These are phyloP conservation scores for Fusarium praegraminearum DNA, from an alignment of 2,329 filamentous ascomycete genomes.

Conservation along the genomic window DNA sequence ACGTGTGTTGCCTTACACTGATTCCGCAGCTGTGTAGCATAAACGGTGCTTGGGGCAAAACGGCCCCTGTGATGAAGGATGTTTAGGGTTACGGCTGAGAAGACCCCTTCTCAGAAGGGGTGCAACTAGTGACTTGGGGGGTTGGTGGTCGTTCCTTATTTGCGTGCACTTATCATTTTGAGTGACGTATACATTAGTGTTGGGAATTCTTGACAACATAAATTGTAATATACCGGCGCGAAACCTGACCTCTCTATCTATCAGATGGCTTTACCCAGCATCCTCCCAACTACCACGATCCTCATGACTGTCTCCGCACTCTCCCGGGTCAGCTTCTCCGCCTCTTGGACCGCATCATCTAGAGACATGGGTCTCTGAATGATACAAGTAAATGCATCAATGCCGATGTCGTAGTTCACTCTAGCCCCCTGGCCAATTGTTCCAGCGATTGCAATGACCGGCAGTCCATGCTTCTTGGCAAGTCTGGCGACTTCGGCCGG, in stretches of 20 bases:
- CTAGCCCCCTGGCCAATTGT: slow-evolving; percentile 52
- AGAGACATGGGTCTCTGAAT: slow-evolving; percentile 50
- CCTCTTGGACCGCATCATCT: slow-evolving; percentile 49
- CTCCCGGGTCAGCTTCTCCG: slow-evolving; percentile 50
- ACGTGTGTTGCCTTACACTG: no score
- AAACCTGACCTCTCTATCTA: neutral
- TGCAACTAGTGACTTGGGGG: no score
- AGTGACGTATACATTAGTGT: no score
- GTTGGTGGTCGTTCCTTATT: no score
- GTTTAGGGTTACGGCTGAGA: no score
- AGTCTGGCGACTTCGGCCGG: slow-evolving; percentile 64
- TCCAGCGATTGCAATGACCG: slow-evolving; percentile 57
- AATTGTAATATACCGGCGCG: neutral
- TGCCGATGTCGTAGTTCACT: slow-evolving; percentile 52
- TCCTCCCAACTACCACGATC: slow-evolving; percentile 50
- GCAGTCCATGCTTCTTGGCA: slow-evolving; percentile 59
- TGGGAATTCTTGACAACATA: no score
- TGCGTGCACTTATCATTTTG: no score
- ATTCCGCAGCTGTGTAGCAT: no score
- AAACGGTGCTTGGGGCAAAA: no score
- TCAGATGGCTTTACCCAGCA: slow-evolving; percentile 38
- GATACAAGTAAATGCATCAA: slow-evolving; percentile 52
- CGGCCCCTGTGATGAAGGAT: no score
- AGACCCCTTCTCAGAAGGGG: no score
- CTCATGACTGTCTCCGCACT: slow-evolving; percentile 53